phyloP scores from a whole-genome alignment of 2,329 filamentous ascomycete species.

The Teratosphaeria viscida region DNA sequence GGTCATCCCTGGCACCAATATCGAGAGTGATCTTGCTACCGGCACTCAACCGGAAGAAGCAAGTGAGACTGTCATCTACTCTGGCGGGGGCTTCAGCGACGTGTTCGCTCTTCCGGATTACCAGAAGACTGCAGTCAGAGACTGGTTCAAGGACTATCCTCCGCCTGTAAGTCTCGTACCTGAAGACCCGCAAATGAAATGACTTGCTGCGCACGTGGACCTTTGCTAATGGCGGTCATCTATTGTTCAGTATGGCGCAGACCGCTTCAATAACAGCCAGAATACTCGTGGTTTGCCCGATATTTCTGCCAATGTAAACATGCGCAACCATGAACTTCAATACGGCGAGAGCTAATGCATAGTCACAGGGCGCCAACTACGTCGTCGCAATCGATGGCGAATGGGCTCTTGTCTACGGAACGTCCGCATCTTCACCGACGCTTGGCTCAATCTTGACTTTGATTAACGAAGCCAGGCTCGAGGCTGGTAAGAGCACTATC shows the following conservation, averaged over 20 bases:
- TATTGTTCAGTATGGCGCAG: constrained; percentile 25
- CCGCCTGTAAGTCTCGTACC: constrained; percentile 18
- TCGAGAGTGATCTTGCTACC: constrained; percentile 20
- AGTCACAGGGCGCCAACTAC: constrained; percentile 23
- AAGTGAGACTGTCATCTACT: constrained; percentile 38
- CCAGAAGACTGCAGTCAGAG: constrained; percentile 32
- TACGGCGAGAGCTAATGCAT: neutral
- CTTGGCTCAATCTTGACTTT: constrained; percentile 40
- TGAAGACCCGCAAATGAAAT: neutral
- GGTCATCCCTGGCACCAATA: constrained; percentile 30
- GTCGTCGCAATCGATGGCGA: constrained; percentile 33
- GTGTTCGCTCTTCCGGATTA: constrained; percentile 40
- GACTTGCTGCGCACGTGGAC: neutral
- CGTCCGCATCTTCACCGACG: constrained; percentile 41
- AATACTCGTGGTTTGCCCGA: constrained; percentile 39
- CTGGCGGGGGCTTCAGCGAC: constrained; percentile 39
- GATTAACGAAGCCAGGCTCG: constrained; percentile 31
- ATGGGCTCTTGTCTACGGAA: constrained; percentile 39
- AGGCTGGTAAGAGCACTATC: constrained; percentile 28
- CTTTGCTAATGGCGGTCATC: neutral
- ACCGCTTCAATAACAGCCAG: constrained; percentile 37
- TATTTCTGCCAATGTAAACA: constrained; percentile 12
- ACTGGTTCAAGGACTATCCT: constrained; percentile 32
- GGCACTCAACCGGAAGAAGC: constrained; percentile 32
- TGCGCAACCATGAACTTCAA: neutral